Conservation (phyloP, 2,329 filamentous ascomycete genomes). For the Onygenales sp. region DNA sequence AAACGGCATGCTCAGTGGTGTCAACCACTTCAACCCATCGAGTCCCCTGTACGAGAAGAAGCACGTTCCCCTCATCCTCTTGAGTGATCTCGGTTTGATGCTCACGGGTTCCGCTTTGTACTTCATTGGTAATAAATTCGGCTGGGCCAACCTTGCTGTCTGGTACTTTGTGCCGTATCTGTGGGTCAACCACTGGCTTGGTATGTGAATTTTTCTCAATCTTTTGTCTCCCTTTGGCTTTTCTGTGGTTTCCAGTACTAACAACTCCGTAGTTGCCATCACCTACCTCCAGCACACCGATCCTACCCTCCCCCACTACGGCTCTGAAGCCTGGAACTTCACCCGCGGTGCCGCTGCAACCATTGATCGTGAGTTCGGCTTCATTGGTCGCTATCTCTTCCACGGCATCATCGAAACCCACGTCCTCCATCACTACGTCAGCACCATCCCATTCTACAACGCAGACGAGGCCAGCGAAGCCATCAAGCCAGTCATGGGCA, state of each 20-base stretch:
- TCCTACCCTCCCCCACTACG: slow-evolving; percentile 87
- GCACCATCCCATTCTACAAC: slow-evolving; percentile 92
- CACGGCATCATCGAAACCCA: slow-evolving; percentile 98
- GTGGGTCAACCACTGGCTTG: slow-evolving; percentile 98
- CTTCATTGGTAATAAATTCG: slow-evolving; percentile 65
- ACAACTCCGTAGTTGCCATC: slow-evolving; percentile 64
- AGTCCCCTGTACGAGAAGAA: slow-evolving; percentile 88
- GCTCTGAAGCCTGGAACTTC: slow-evolving; percentile 78
- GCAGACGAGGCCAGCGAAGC: slow-evolving; percentile 90
- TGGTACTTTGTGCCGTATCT: slow-evolving; percentile 96
- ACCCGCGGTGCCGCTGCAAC: slow-evolving; percentile 88
- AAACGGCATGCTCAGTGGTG: slow-evolving; percentile 69
- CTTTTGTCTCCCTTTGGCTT: neutral
- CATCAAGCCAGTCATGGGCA: slow-evolving; percentile 90
- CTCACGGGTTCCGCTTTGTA: slow-evolving; percentile 54
- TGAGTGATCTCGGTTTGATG: slow-evolving; percentile 74
- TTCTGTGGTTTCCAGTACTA: neutral
- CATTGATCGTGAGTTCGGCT: slow-evolving; percentile 94
- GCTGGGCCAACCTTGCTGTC: slow-evolving; percentile 76
- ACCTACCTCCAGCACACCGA: slow-evolving; percentile 97
- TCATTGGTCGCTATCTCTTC: slow-evolving; percentile 80
- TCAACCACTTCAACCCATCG: slow-evolving; percentile 88
- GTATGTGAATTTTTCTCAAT: slow-evolving; percentile 47
- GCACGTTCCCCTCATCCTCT: slow-evolving; percentile 75
- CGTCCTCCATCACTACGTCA: slow-evolving; percentile 95